Evolutionary conservation across 805 yeast genomes (phyloP).

Genomic region (Yarrowia sp.): DNA sequence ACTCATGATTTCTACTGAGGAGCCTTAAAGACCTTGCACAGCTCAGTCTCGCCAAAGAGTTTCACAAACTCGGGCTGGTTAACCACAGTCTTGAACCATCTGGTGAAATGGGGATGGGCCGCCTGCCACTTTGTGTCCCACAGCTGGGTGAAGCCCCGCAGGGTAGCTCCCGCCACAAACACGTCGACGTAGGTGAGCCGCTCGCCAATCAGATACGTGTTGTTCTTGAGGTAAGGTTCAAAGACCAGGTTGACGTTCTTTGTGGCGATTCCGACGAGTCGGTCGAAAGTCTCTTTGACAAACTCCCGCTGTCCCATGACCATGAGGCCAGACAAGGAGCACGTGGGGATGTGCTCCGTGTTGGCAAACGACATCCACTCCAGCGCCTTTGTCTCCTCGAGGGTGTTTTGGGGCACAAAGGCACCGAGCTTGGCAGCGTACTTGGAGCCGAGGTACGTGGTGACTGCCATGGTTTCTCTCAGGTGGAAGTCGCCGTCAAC

Average conservation of each 20-base stretch:
- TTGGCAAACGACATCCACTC: slow-evolving; percentile 82
- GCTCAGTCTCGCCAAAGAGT: slow-evolving; percentile 54
- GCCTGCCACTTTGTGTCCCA: slow-evolving; percentile 73
- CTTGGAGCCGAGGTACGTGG: slow-evolving; percentile 51
- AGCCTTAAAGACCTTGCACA: slow-evolving; percentile 20
- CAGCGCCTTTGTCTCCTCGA: slow-evolving; percentile 69
- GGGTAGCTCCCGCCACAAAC: slow-evolving; percentile 57
- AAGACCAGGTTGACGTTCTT: slow-evolving; percentile 53
- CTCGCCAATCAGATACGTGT: slow-evolving; percentile 78
- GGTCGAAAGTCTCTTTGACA: slow-evolving; percentile 74
- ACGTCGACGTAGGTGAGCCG: slow-evolving; percentile 70
- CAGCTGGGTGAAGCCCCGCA: slow-evolving; percentile 63
- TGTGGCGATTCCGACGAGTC: slow-evolving; percentile 47
- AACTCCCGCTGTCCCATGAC: slow-evolving; percentile 70
- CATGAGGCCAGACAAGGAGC: slow-evolving; percentile 63
- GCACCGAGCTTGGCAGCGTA: slow-evolving; percentile 50
- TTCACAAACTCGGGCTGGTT: slow-evolving; percentile 57
- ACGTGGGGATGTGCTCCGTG: slow-evolving; percentile 63
- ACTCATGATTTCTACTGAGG: neutral
- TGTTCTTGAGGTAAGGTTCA: slow-evolving; percentile 64
- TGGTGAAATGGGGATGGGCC: slow-evolving; percentile 64
- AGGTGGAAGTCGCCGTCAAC: slow-evolving; percentile 72
- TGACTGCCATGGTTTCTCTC: slow-evolving; percentile 68
- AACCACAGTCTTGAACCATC: slow-evolving; percentile 72
- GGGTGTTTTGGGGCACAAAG: slow-evolving; percentile 65